Evolutionary conservation across 2,329 filamentous ascomycete species (phyloP).

Genomic region (Neofusicoccum cordaticola): DNA sequence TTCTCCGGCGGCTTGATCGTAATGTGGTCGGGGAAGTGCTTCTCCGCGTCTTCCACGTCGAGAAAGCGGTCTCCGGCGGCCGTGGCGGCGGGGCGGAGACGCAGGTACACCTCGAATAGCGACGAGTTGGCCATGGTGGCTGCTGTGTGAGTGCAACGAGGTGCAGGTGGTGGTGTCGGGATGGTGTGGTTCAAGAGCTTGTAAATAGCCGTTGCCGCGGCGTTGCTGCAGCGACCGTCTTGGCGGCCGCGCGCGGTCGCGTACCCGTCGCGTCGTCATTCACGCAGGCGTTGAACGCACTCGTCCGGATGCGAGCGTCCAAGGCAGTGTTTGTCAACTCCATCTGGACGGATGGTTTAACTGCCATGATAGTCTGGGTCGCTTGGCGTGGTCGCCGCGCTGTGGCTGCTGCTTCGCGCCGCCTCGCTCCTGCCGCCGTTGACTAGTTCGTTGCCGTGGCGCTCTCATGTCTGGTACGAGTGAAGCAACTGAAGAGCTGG

Average conservation of each 20-base stretch:
- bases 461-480: too few species aligned
- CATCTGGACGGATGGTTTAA: too few species aligned
- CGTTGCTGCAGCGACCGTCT: neutral
- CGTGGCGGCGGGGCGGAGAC: constrained; percentile 59
- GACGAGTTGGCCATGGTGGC: constrained; percentile 45
- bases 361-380: too few species aligned
- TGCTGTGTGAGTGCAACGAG: constrained; percentile 20
- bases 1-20: constrained; percentile 65
- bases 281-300: too few species aligned
- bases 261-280: neutral
- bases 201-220: constrained; percentile 4
- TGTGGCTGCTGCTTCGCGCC: too few species aligned
- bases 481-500: too few species aligned
- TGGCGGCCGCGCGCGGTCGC: neutral
- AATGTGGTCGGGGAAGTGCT: constrained; percentile 47
- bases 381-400: too few species aligned
- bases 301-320: too few species aligned
- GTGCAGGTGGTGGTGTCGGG: neutral
- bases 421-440: too few species aligned
- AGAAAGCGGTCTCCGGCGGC: constrained; percentile 66
- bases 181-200: neutral
- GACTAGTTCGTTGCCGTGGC: too few species aligned
- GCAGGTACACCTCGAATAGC: constrained; percentile 89
- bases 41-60: constrained; percentile 61
- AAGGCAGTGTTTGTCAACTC: too few species aligned